These are phyloP conservation scores for Besnoitia besnoiti DNA, from an alignment of 169 alveolate genomes.

Conservation along the genomic window DNA sequence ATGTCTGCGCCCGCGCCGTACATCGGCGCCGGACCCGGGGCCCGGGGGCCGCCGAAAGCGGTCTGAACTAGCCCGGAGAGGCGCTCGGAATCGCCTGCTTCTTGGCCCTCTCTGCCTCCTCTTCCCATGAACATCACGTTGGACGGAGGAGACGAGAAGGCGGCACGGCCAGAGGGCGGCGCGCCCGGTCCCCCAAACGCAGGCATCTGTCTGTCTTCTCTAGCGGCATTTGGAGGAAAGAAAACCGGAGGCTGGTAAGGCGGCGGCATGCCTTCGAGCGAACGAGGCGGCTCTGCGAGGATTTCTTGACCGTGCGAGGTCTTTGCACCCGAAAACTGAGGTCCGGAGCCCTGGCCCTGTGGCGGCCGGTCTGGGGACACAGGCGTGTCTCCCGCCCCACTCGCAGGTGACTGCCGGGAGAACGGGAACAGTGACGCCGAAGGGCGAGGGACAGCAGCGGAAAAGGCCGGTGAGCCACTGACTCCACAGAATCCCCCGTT, in stretches of 20 bases:
- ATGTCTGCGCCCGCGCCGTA: background rate
- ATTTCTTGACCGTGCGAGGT: background rate
- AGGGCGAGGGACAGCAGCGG: background rate
- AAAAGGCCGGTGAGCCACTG: background rate
- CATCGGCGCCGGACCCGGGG: background rate
- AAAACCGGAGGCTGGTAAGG: background rate
- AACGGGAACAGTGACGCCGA: background rate
- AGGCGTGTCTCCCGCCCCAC: background rate
- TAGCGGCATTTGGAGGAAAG: background rate
- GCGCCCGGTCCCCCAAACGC: background rate
- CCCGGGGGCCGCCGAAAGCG: background rate
- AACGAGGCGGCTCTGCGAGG: background rate
- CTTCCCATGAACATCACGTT: background rate
- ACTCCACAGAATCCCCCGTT: background rate
- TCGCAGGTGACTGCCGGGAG: background rate
- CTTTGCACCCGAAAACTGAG: background rate
- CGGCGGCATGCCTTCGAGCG: background rate
- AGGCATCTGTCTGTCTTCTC: background rate
- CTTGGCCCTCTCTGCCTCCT: background rate
- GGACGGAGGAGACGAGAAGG: background rate
- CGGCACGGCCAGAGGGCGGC: background rate
- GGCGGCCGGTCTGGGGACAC: too few species aligned
- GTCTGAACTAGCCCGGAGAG: background rate
- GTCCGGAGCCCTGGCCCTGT: background rate
- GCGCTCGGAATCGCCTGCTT: background rate